These are phyloP conservation scores for Apium graveolens DNA, from an alignment of 129 eudicot genomes.

Conservation along the genomic window DNA sequence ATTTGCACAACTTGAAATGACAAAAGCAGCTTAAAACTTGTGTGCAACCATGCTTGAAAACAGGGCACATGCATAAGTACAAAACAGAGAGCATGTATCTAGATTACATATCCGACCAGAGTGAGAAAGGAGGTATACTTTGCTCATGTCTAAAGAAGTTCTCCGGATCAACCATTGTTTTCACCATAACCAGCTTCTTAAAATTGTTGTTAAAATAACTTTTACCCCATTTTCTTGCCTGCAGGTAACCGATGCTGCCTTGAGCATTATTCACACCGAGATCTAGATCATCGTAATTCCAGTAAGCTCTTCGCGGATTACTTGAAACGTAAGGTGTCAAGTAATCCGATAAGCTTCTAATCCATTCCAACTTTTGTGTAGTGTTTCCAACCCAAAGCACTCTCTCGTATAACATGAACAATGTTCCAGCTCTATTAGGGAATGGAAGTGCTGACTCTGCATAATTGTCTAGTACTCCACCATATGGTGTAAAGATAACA, in stretches of 20 bases:
- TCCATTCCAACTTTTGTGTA: constrained; percentile 6
- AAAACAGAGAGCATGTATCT: neutral
- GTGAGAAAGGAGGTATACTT: constrained; percentile 3
- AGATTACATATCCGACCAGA: neutral
- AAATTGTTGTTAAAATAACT: neutral
- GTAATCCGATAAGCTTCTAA: neutral
- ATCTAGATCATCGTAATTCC: constrained; percentile 9
- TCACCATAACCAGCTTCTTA: neutral
- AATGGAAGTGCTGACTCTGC: neutral
- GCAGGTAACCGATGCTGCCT: neutral
- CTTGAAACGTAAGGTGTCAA: constrained; percentile 4
- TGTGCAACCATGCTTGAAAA: neutral
- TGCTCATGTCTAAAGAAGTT: constrained; percentile 7
- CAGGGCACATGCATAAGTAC: neutral
- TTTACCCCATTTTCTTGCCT: neutral
- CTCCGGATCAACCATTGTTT: neutral
- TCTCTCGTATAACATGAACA: constrained; percentile 4
- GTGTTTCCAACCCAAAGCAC: neutral
- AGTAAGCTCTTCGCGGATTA: neutral
- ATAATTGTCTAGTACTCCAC: neutral
- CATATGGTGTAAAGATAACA: neutral
- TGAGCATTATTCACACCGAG: neutral
- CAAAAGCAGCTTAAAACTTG: neutral
- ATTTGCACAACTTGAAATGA: neutral
- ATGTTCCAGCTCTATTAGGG: constrained; percentile 1